Percentiles rank a stretch among this genome's conserved stretches.
Conservation (phyloP, 225 moss, liverwort and hornwort species). For the Neckera pumila region DNA sequence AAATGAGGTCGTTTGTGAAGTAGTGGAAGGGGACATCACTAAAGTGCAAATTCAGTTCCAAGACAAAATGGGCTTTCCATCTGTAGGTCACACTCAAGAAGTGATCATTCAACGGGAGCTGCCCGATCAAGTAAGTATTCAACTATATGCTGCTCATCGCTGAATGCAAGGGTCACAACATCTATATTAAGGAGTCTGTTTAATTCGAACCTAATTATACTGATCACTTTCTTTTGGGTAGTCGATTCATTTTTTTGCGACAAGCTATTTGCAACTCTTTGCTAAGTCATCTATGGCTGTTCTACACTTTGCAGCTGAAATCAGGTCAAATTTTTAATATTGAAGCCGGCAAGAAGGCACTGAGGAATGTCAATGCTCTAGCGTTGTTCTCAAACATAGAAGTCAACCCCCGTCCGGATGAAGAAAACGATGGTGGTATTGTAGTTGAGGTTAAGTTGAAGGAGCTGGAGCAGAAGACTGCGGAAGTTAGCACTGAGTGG, state of each 20-base stretch:
- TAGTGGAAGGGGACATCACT: conserved; percentile 89
- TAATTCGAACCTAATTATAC: neutral
- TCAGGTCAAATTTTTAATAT: conserved; percentile 88
- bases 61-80: conserved; percentile 81
- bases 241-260: neutral
- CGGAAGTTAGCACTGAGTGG: conserved; percentile 95
- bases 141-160: neutral
- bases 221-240: neutral
- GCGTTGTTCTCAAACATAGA: conserved; percentile 93
- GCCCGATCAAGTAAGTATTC: conserved; percentile 55
- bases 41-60: conserved; percentile 87
- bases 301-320: conserved; percentile 28
- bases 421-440: conserved; percentile 86
- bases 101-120: conserved; percentile 69
- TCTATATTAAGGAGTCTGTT: neutral
- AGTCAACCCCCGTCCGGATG: conserved; percentile 88
- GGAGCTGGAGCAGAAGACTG: conserved; percentile 90
- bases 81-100: conserved; percentile 57
- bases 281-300: neutral
- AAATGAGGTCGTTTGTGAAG: conserved; percentile 91
- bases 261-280: neutral
- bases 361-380: conserved; percentile 78
- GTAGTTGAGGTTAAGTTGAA: conserved; percentile 95
- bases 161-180: neutral
- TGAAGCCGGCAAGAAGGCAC: conserved; percentile 86